Conservation (phyloP, 2,329 filamentous ascomycete species). For the Neopestalotiopsis rosae region DNA sequence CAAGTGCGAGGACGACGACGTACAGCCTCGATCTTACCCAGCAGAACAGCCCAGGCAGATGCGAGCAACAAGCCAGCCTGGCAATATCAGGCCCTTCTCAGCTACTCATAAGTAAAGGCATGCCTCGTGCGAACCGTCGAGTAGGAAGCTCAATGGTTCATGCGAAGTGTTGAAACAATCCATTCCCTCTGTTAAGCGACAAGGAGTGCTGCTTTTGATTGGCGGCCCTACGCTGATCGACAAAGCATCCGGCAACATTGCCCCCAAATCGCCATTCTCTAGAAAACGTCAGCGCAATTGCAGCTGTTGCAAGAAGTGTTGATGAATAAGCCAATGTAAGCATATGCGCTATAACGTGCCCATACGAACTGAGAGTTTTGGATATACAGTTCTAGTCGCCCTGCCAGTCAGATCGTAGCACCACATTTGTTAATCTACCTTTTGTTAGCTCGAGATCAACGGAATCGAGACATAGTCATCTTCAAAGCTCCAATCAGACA, state of each 20-base stretch:
- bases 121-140: not conserved
- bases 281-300: slow-evolving; percentile 17
- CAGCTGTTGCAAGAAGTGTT: not conserved
- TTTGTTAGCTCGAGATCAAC: not conserved
- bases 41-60: not conserved
- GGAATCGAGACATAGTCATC: not conserved
- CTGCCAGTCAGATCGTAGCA: not conserved
- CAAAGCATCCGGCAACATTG: not conserved
- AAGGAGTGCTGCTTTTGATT: slow-evolving; percentile 16
- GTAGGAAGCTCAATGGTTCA: not conserved
- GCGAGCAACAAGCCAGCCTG: not conserved
- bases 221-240: slow-evolving; percentile 21
- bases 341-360: slow-evolving; percentile 1
- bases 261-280: not conserved
- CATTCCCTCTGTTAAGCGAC: not conserved
- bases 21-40: not conserved
- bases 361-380: not conserved
- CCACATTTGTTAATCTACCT: not conserved
- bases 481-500: not conserved
- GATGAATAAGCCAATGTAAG: slow-evolving; percentile 3
- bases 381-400: not conserved
- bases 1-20: not conserved
- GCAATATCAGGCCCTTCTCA: not conserved
- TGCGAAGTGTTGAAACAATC: not conserved
- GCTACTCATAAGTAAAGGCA: not conserved